Base-by-base conservation (phyloP, 352 stramenopile species). In the Pythium aristosporum region DNA sequence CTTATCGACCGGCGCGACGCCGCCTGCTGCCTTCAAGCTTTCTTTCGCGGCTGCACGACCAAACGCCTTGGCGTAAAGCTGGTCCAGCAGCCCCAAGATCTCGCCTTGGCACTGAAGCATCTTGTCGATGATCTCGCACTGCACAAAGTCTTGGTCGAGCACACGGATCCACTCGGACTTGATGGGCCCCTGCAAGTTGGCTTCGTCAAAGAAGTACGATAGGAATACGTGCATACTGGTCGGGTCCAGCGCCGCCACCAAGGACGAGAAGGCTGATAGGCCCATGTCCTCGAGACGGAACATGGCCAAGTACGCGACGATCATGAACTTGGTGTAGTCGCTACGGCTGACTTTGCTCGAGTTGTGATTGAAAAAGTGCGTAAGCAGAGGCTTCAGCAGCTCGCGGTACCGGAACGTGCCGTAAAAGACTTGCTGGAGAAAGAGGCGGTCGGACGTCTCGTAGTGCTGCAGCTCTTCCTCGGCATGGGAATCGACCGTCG, bases 291-390 rank as follows among this genome's bases (percentile, higher is more conserved):
- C 77, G 2, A 98, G 73, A 5, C 91, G 83, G 63, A 97, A 98
- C 23, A 98, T 78, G 13, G 83, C 74, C 53, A 98, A 65, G 67
- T 97, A 97, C 11, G 76, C 75, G 21, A 98, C 68, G 56, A 98
- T 90, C 62, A 96, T 88, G 64, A 96, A 97, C 66, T 93, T 88
- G 20, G 87, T 97, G 68, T 97, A 97, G 69, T 97, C 91, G 15
- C 77, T 77, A 21, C 88, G 80, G 51, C 85, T 82, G 43, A 94
- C 77, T 69, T 79, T 77, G 55, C 82, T 88, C 25, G 85, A 79
- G 57, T 94, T 87, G 23, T 82, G 74, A 53, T 90, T 82, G 57
- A 95, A 87, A 36, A 96, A 96, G n/a, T 92, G 77, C 53, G 84
- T 77, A 12, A 95, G 63, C 57, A 92, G 68, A 18, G 83, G 70